A percentile compares a stretch with the other conserved stretches of the same genome.
Evolutionary conservation across 345 rosid species (phyloP).

Genomic region (Nasturtium officinale): DNA sequence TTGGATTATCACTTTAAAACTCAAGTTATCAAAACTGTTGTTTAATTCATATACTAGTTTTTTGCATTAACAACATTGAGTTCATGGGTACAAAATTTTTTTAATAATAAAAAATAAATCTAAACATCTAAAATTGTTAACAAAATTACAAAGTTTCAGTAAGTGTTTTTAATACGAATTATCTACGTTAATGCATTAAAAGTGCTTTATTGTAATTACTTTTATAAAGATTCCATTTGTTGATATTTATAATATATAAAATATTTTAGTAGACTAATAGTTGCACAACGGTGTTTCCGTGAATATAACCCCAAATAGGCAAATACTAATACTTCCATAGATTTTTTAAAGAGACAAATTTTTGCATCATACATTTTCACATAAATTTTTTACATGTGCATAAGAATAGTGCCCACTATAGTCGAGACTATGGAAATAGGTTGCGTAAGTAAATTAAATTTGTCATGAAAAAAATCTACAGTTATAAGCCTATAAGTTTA

Average conservation of each 20-base stretch:
- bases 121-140: not conserved
- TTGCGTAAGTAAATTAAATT: constrained; percentile 32
- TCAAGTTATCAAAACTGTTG: not conserved
- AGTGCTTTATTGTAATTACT: not conserved
- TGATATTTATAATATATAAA: not conserved
- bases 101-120: not conserved
- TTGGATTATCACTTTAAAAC: not conserved
- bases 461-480: constrained; percentile 1
- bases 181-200: not conserved
- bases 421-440: not conserved
- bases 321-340: not conserved
- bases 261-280: not conserved
- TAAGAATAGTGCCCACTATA: constrained; percentile 13
- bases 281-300: not conserved
- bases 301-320: not conserved
- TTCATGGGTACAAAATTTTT: not conserved
- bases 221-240: not conserved
- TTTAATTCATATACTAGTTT: not conserved
- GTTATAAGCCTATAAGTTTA: too few species aligned
- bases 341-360: not conserved
- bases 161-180: not conserved
- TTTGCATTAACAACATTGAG: not conserved
- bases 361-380: not conserved
- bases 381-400: not conserved
- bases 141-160: not conserved